A percentile compares a stretch with the other conserved stretches of the same genome.
Evolutionary conservation across 352 stramenopile genomes (phyloP).

Genomic region (Phytophthora boehmeriae): DNA sequence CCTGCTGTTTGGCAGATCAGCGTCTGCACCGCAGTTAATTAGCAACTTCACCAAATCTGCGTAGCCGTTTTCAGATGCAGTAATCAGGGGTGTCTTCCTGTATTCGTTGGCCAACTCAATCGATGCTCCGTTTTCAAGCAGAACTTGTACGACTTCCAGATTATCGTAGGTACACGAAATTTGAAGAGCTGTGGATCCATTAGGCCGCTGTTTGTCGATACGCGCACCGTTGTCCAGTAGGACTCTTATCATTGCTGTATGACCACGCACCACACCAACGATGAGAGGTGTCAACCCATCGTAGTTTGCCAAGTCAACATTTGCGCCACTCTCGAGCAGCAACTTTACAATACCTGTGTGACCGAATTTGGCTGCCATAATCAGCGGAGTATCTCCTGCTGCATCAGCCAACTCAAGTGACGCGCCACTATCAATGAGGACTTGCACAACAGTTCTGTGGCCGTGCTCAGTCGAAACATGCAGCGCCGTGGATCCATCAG

Average conservation of each 20-base stretch:
- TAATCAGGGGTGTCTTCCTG: too few species aligned
- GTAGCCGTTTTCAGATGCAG: too few species aligned
- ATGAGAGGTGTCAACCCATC: conserved; percentile 4
- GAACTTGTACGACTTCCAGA: too few species aligned
- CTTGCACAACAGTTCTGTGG: not conserved
- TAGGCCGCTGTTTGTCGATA: conserved; percentile 1
- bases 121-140: too few species aligned
- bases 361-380: conserved; percentile 8
- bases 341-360: not conserved
- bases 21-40: too few species aligned
- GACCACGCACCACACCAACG: not conserved
- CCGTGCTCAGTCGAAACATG: not conserved
- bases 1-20: too few species aligned
- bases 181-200: too few species aligned
- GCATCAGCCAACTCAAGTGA: not conserved
- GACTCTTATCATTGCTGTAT: conserved; percentile 8
- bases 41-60: too few species aligned
- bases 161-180: too few species aligned
- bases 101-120: too few species aligned
- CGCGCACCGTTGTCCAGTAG: conserved; percentile 7
- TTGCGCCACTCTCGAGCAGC: not conserved
- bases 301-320: not conserved
- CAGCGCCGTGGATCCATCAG: too few species aligned
- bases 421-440: not conserved
- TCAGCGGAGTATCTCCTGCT: conserved; percentile 9